These are phyloP conservation scores for Nakazawaea ambrosiae DNA, from an alignment of 805 yeast genomes.

Conservation along the genomic window DNA sequence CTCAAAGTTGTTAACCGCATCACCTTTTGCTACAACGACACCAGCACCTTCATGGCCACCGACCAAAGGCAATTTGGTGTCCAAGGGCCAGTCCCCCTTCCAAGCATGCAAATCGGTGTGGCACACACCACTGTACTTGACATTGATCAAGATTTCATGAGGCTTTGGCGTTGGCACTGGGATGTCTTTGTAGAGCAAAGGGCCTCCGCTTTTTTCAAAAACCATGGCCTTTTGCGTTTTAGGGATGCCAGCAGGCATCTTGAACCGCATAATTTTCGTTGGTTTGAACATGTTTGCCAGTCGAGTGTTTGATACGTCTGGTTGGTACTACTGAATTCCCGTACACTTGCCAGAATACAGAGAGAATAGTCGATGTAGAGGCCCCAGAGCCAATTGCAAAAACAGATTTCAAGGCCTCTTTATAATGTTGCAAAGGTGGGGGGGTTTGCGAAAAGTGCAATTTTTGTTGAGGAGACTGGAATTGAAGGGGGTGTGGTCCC, in stretches of 20 bases:
- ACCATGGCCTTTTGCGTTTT: conserved; percentile 64
- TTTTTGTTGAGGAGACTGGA: too few relatives aligned
- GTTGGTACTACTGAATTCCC: background rate
- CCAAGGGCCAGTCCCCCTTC: conserved; percentile 90
- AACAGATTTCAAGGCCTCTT: too few relatives aligned
- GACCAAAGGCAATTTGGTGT: conserved; percentile 65
- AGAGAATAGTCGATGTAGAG: too few relatives aligned
- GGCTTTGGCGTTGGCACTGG: conserved; percentile 77
- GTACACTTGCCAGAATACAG: too few relatives aligned
- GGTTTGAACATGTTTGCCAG: conserved; percentile 9
- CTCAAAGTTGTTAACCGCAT: conserved; percentile 60
- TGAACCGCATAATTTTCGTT: conserved; percentile 11
- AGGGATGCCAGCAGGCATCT: conserved; percentile 35
- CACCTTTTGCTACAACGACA: conserved; percentile 71
- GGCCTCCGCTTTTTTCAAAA: conserved; percentile 61
- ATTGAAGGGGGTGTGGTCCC: too few relatives aligned
- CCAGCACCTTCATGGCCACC: conserved; percentile 94
- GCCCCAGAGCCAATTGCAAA: too few relatives aligned
- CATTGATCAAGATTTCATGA: conserved; percentile 72
- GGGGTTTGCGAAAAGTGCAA: too few relatives aligned
- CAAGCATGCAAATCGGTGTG: conserved; percentile 93
- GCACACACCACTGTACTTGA: conserved; percentile 87
- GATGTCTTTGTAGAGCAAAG: conserved; percentile 59
- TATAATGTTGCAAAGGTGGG: too few relatives aligned
- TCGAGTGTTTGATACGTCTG: background rate